Conservation (phyloP, 768 basidiomycete species). For the Lyophyllum decastes region DNA sequence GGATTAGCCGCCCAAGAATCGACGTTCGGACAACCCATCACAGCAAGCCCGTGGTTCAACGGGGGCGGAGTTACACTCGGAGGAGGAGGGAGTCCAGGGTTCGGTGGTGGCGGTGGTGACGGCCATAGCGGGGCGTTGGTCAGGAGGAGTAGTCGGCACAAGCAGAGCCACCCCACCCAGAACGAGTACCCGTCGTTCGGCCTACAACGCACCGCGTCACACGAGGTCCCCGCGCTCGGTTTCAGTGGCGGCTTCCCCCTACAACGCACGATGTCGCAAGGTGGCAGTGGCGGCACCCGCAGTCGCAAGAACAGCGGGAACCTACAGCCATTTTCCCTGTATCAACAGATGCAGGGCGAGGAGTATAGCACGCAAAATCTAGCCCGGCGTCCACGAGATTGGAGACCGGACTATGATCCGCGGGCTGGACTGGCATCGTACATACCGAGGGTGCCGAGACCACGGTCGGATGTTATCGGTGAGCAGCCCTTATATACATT, state of each 20-base stretch:
- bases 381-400: slow-evolving; percentile 41
- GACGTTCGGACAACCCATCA: slow-evolving; percentile 21
- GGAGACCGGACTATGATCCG: slow-evolving; percentile 42
- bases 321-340: slow-evolving; percentile 21
- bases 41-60: slow-evolving; percentile 20
- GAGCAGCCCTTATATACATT: neutral
- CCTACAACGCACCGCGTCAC: slow-evolving; percentile 20
- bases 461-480: slow-evolving; percentile 36
- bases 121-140: slow-evolving; percentile 4
- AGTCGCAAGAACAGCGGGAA: slow-evolving; percentile 4
- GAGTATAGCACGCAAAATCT: slow-evolving; percentile 34
- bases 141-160: slow-evolving; percentile 7
- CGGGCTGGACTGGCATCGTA: slow-evolving; percentile 25
- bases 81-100: neutral
- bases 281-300: neutral
- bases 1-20: slow-evolving; percentile 2
- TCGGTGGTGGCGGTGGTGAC: neutral
- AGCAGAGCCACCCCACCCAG: slow-evolving; percentile 2
- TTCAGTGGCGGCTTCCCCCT: slow-evolving; percentile 2
- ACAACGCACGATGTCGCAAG: slow-evolving; percentile 15
- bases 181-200: neutral
- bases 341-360: slow-evolving; percentile 19
- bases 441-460: slow-evolving; percentile 27
- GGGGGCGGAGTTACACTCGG: slow-evolving; percentile 15
- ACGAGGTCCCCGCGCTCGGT: slow-evolving; percentile 3